Conservation (phyloP, 164 flowering plant species). For the Chloranthus sessilifolius region DNA sequence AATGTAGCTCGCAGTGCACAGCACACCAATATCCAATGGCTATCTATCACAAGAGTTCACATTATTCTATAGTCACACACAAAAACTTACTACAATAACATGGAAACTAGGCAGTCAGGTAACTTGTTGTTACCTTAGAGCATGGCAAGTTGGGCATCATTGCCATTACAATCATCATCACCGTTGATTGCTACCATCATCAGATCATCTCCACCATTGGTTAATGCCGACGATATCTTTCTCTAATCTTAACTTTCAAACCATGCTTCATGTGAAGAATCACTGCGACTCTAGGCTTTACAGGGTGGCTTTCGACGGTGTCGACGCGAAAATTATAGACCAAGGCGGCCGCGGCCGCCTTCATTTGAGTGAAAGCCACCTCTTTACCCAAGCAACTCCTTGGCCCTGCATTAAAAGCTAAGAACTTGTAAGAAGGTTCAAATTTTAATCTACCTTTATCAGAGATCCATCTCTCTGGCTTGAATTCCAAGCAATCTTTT, state of each 20-base stretch:
- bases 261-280: slow-evolving; percentile 44
- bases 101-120: too few species aligned
- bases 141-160: too few species aligned
- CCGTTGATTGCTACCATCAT: too few species aligned
- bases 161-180: too few species aligned
- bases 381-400: slow-evolving; percentile 43
- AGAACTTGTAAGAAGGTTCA: slow-evolving; percentile 31
- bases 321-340: slow-evolving; percentile 22
- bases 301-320: slow-evolving; percentile 26
- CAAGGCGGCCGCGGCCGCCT: slow-evolving; percentile 27
- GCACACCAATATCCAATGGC: too few species aligned
- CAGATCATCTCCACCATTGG: too few species aligned
- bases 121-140: too few species aligned
- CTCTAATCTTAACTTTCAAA: slow-evolving; percentile 23
- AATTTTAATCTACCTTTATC: slow-evolving; percentile 15
- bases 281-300: slow-evolving; percentile 20
- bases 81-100: too few species aligned
- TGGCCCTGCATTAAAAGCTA: slow-evolving; percentile 42
- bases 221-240: slow-evolving; percentile 3
- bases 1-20: too few species aligned
- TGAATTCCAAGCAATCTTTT: slow-evolving; percentile 40
- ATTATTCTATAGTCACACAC: too few species aligned
- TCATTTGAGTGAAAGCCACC: slow-evolving; percentile 34
- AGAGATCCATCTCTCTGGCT: slow-evolving; percentile 52
- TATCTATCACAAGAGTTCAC: too few species aligned